Base-by-base conservation (phyloP, 2,329 filamentous ascomycete species). In the Myriosclerotinia curreyana region DNA sequence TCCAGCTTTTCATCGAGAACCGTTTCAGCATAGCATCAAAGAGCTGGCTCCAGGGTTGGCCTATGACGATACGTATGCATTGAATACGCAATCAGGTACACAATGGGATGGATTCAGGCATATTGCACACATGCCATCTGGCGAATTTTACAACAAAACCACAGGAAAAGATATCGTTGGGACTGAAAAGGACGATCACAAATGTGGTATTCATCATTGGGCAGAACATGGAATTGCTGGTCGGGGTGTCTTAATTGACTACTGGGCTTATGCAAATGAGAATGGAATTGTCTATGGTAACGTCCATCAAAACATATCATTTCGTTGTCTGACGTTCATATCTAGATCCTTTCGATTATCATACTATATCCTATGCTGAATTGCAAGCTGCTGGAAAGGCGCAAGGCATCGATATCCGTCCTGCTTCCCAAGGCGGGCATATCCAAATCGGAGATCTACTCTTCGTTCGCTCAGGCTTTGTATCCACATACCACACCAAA, bases 1-100 rank as follows among this genome's bases (percentile, higher is more conserved):
- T 51, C 78, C 76, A 50, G 71, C 66, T 22, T 80, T 73, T 60
- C 66, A 64, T 28, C 74, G 77, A n/a, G 72, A 74, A 53, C 65
- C 55, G 31, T 74, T 75, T 68, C 34, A 71, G 25, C 76, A 78
- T 44, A 68, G 71, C 22, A 74, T 75, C 55, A 72, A 72, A 55
- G 66, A 74, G 44, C 53, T 56, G 2, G 64, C 68, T 54, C 25
- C 40, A 0, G 68, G 68, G 3, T 2, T 67, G n/a, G 72, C 86
- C 34, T 86, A 88, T 71, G 86, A 88, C 71, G 85, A 88, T 72
- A 75, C 81, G 38, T 83, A 83, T 78, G 78, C 77, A 0, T 82
- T 86, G 69, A 86, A 86, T 72, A 81, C 83, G 0, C 84, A 86
- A 73, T 79, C 79, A 9, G 82, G 81, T 46, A 82, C 80, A 51